phyloP scores from a whole-genome alignment of 192 early-diverging fungal genomes.

The Kickxella alabastrina region DNA sequence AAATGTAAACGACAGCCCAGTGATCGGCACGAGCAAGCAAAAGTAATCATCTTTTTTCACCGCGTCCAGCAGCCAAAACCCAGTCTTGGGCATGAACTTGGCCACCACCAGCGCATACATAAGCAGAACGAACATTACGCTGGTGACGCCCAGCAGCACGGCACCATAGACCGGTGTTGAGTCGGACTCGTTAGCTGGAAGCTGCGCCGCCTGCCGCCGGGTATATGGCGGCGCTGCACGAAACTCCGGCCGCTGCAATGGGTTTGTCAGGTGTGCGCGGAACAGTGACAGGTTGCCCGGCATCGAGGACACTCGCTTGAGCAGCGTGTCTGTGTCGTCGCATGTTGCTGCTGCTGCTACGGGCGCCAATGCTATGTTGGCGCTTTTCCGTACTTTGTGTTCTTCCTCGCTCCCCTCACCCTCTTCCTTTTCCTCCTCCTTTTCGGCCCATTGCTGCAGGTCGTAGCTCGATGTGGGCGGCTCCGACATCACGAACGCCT shows the following conservation, averaged over 20 bases:
- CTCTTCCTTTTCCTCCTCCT: no score
- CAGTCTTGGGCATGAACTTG: constrained; percentile 68
- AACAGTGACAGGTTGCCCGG: constrained; percentile 49
- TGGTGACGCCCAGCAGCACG: constrained; percentile 57
- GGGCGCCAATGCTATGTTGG: background rate
- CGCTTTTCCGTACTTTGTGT: no score
- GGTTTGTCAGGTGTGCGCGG: constrained; percentile 40
- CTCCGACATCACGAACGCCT: no score
- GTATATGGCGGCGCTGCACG: constrained; percentile 53
- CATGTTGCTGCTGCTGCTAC: background rate
- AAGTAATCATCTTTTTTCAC: constrained; percentile 79
- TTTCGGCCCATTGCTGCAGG: no score
- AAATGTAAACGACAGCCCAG: constrained; percentile 68
- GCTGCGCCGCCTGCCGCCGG: constrained; percentile 53
- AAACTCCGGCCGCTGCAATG: constrained; percentile 47
- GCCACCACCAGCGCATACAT: constrained; percentile 66
- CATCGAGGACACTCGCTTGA: constrained; percentile 46
- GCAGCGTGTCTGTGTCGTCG: constrained; percentile 8
- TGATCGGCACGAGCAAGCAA: constrained; percentile 75
- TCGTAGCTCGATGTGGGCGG: no score
- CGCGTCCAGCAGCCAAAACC: constrained; percentile 63
- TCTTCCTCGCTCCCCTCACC: no score
- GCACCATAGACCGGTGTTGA: constrained; percentile 68
- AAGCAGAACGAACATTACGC: constrained; percentile 56
- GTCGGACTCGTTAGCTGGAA: constrained; percentile 61